phyloP scores from a whole-genome alignment of 257 asterid genomes.

The Agastache rugosa region DNA sequence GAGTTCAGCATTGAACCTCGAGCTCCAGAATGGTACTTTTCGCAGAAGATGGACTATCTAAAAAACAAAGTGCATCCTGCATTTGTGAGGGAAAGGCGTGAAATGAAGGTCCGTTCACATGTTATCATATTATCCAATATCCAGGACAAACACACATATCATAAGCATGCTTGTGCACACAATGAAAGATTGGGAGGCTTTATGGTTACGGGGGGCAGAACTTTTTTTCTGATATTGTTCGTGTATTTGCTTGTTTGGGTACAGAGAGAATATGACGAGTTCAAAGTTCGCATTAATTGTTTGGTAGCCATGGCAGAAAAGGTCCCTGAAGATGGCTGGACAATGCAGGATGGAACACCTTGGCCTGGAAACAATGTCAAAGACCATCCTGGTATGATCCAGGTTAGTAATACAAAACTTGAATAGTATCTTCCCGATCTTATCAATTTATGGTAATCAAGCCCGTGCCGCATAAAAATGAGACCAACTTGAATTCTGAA shows the following conservation, averaged over 20 bases:
- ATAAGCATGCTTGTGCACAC: no score
- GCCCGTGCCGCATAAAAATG: not conserved
- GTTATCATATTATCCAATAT: not conserved
- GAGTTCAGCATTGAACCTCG: conserved; percentile 82
- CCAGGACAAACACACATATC: no score
- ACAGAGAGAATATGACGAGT: conserved; percentile 92
- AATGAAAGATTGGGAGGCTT: no score
- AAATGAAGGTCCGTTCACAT: conserved; percentile 65
- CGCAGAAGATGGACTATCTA: conserved; percentile 80
- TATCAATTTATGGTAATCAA: not conserved
- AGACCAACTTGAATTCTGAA: not conserved
- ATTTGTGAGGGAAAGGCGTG: conserved; percentile 85
- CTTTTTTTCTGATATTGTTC: not conserved
- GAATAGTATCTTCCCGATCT: not conserved
- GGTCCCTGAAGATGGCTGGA: conserved; percentile 95
- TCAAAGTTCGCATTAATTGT: conserved; percentile 71
- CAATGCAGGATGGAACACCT: conserved; percentile 91
- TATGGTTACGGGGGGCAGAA: no score
- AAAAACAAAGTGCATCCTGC: conserved; percentile 82
- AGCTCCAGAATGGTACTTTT: conserved; percentile 95
- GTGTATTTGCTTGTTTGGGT: conserved; percentile 24
- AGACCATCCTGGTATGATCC: conserved; percentile 96
- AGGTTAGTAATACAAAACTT: conserved; percentile 52
- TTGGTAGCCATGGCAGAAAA: conserved; percentile 78
- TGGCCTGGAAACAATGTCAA: conserved; percentile 92